Conservation (phyloP, 257 asterid genomes). For the Penstemon davidsonii region DNA sequence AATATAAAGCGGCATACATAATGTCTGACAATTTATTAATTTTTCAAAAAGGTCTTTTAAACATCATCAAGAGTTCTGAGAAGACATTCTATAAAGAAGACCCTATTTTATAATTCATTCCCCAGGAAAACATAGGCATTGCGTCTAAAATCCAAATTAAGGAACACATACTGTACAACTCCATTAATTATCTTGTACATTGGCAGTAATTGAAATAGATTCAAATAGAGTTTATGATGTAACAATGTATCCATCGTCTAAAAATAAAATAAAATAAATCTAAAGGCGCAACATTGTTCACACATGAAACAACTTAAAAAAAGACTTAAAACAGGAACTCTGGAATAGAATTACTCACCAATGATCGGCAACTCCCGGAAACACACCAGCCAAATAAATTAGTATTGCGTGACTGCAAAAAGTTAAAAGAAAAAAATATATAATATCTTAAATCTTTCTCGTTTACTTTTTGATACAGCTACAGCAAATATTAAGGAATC, state of each 20-base stretch:
- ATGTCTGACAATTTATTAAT: neutral
- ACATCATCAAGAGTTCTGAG: too few relatives aligned
- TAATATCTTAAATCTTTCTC: neutral
- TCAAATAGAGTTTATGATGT: neutral
- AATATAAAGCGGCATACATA: neutral
- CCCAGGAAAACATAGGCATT: neutral
- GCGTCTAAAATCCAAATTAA: too few relatives aligned
- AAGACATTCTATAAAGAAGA: too few relatives aligned
- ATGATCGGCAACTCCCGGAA: constrained; percentile 92
- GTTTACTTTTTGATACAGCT: neutral
- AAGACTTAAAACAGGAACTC: neutral
- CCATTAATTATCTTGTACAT: too few relatives aligned
- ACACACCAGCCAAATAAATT: constrained; percentile 67
- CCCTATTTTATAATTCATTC: neutral
- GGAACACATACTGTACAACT: too few relatives aligned
- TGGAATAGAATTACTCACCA: constrained; percentile 57
- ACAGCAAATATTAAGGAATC: neutral
- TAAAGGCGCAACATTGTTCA: neutral
- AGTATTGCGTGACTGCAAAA: constrained; percentile 87
- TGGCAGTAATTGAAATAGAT: too few relatives aligned
- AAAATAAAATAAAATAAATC: neutral
- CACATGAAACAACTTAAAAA: neutral
- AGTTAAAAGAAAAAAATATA: neutral
- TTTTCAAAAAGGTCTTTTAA: too few relatives aligned
- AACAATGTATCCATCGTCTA: too few relatives aligned